phyloP scores from a whole-genome alignment of 2,329 filamentous ascomycete species.

The Trichoderma gracile region DNA sequence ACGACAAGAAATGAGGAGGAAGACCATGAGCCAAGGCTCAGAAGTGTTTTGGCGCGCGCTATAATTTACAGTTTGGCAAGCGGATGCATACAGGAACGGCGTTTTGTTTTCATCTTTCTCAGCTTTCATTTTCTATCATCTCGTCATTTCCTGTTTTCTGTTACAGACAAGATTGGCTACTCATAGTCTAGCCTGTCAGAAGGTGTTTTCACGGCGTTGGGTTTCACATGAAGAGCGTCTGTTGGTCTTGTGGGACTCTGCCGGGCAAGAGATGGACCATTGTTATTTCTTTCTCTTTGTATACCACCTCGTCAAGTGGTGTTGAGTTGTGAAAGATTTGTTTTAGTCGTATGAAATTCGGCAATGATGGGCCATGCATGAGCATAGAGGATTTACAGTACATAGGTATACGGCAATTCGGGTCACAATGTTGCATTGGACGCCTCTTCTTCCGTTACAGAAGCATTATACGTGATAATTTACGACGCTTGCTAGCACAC shows the following conservation, averaged over 20 bases:
- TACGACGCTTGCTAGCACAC: no score
- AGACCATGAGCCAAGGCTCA: not conserved
- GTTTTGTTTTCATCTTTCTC: constrained; percentile 3
- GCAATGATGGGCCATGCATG: constrained; percentile 3
- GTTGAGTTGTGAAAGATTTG: not conserved
- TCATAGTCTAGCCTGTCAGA: not conserved
- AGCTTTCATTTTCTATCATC: not conserved
- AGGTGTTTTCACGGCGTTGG: not conserved
- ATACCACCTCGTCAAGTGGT: not conserved
- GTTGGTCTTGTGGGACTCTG: not conserved
- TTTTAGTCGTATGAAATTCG: not conserved
- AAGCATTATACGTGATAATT: not conserved
- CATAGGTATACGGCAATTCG: not conserved
- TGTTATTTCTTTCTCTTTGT: not conserved
- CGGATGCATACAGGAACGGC: constrained; percentile 17
- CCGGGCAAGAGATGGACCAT: not conserved
- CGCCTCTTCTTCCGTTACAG: not conserved
- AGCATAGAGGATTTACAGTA: constrained; percentile 1
- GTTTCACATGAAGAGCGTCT: not conserved
- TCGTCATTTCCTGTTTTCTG: not conserved
- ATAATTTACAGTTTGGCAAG: not conserved
- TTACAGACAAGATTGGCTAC: not conserved
- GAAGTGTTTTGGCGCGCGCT: not conserved
- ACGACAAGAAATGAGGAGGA: constrained; percentile 37
- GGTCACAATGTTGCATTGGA: not conserved